Base-by-base conservation (phyloP, 306 rosid species). In the Vicia faba region DNA sequence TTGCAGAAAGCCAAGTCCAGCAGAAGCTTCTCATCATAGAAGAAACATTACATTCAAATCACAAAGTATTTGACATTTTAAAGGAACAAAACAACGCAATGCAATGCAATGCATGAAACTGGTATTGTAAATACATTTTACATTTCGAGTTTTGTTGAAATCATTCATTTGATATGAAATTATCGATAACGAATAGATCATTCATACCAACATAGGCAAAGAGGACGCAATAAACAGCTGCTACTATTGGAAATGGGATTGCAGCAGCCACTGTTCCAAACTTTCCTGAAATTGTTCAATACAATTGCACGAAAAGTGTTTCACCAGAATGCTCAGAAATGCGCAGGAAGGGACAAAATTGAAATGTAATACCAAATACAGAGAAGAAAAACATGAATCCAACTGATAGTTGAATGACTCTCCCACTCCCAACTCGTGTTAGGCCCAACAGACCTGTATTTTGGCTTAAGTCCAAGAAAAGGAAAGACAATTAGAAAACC, bases 181-280 rank as follows among this genome's bases (percentile, higher is more conserved):
- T 15, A 48, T 8, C 10, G 8, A 54, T 5, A 23, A 53, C 9
- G 4, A 5, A 45, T 39, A 33, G 43, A 40, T 73, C 43, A 61
- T 5, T 70, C 96, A 3, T 77, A 92, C 98, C 96, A 12, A 92
- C 88, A 64, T 81, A 92, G 64, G 89, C 96, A 62, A 80, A 89
- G 64, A 89, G 96, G 60, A 92, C 82, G 5, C 98, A 92, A 68
- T 87, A 86, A 63, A 92, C 50, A 26, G 96, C 98, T 35, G 96
- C 96, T 61, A 84, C 23, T 72, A 92, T 84, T 46, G 98, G 87
- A 45, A 84, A 45, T 59, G 98, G 98, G 59, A 92, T 80, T 19
- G 98, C 86, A 49, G 98, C 98, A 68, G 89, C 81, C 76, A 92
- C 81, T 40, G 96, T 96, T 44, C 96, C 98, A 64, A 89, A 89